A percentile compares a stretch with the other conserved stretches of the same genome.
Evolutionary conservation across 129 eudicot genomes (phyloP).

Genomic region (Artemisia argyi): DNA sequence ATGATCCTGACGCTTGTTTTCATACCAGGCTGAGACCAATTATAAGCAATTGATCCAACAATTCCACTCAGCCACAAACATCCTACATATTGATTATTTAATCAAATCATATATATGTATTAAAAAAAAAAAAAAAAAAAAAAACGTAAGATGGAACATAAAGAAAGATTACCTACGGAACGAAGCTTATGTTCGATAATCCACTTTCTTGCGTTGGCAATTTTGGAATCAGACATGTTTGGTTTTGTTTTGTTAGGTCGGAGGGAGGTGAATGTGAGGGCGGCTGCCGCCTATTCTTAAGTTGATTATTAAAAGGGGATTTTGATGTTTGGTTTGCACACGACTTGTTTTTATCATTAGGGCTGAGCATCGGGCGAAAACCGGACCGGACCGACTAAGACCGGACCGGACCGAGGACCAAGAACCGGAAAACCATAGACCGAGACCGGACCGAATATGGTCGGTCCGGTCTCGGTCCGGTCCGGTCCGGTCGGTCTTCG

Average conservation of each 20-base stretch:
- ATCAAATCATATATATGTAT: background rate
- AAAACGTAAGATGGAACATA: background rate
- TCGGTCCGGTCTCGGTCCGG: too few relatives aligned
- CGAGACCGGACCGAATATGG: too few relatives aligned
- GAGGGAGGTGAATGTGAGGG: constrained; percentile 2
- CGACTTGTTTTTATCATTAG: too few relatives aligned
- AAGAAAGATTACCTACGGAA: constrained; percentile 48
- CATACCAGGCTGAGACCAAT: constrained; percentile 86
- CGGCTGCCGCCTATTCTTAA: background rate
- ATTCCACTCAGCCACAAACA: constrained; percentile 70
- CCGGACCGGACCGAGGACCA: too few relatives aligned
- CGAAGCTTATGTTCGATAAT: constrained; percentile 76
- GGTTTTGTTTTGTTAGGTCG: background rate
- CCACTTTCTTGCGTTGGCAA: constrained; percentile 49
- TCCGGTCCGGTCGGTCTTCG: too few relatives aligned
- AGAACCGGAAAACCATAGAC: too few relatives aligned
- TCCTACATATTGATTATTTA: constrained; percentile 29
- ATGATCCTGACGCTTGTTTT: constrained; percentile 78
- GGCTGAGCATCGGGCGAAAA: too few relatives aligned
- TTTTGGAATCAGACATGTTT: constrained; percentile 24
- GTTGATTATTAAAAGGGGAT: too few relatives aligned
- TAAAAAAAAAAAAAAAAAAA: background rate
- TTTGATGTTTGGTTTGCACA: too few relatives aligned
- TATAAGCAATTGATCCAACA: constrained; percentile 69
- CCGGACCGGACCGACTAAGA: too few relatives aligned